phyloP scores from a whole-genome alignment of 2,329 filamentous ascomycete species.

The Phyllosticta capitalensis region DNA sequence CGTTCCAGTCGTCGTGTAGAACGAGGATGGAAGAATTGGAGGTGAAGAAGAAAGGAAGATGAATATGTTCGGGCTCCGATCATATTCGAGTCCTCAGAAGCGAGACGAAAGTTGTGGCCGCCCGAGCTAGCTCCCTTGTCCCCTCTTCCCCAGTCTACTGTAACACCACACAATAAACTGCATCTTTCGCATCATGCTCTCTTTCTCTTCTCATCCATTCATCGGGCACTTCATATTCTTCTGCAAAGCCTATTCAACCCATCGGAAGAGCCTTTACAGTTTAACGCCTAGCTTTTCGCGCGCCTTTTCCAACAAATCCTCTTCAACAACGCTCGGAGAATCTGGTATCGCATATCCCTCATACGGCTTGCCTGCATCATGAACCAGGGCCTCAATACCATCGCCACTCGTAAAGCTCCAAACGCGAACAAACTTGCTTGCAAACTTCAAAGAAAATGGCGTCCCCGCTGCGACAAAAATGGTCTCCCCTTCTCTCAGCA shows the following conservation, averaged over 20 bases:
- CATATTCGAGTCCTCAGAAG: too few species aligned
- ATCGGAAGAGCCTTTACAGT: background rate
- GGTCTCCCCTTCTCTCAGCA: slow-evolving; percentile 4
- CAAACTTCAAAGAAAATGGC: background rate
- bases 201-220: too few species aligned
- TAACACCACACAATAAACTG: too few species aligned
- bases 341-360: slow-evolving; percentile 5
- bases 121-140: too few species aligned
- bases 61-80: too few species aligned
- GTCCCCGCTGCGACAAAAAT: slow-evolving; percentile 1
- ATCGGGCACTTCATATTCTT: background rate
- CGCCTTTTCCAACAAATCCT: background rate
- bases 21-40: too few species aligned
- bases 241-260: background rate
- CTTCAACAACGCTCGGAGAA: background rate
- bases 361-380: background rate
- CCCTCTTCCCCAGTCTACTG: too few species aligned
- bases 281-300: background rate
- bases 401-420: slow-evolving; percentile 9
- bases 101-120: too few species aligned
- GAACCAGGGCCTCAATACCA: slow-evolving; percentile 2
- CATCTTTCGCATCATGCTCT: too few species aligned
- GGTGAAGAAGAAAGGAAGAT: too few species aligned
- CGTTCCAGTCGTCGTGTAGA: too few species aligned
- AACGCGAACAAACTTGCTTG: slow-evolving; percentile 1